Evolutionary conservation across 2,329 filamentous ascomycete species (phyloP).

Genomic region (Microdochium bolleyi): DNA sequence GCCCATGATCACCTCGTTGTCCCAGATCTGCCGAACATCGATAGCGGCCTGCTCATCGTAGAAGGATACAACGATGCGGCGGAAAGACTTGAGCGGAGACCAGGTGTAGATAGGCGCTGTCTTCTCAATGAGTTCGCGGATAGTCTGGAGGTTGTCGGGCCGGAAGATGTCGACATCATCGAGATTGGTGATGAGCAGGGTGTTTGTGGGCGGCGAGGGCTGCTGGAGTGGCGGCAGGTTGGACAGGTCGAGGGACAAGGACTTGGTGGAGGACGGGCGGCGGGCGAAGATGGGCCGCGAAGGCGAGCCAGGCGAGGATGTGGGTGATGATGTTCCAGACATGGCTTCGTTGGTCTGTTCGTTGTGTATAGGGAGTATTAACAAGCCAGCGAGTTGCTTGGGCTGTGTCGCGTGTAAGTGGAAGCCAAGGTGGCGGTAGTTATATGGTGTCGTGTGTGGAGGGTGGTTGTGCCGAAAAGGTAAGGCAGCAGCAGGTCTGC

Average conservation of each 20-base stretch:
- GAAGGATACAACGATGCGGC: constrained; percentile 75
- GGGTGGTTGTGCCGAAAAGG: too few relatives aligned
- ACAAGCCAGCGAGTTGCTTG: background rate
- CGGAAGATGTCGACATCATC: constrained; percentile 66
- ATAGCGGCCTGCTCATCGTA: constrained; percentile 62
- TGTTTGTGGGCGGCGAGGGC: constrained; percentile 74
- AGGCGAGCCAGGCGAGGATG: constrained; percentile 15
- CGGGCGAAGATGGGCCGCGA: constrained; percentile 23
- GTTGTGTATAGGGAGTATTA: background rate
- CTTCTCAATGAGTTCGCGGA: constrained; percentile 61
- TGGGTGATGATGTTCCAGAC: constrained; percentile 15
- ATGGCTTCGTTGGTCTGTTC: too few relatives aligned
- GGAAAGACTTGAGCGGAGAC: constrained; percentile 74
- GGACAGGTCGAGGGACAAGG: constrained; percentile 66
- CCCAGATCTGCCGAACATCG: constrained; percentile 62
- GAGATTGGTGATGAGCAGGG: constrained; percentile 77
- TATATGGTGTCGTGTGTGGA: too few relatives aligned
- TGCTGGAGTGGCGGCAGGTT: constrained; percentile 59
- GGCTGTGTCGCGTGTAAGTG: background rate
- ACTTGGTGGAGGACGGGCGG: constrained; percentile 35
- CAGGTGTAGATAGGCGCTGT: constrained; percentile 71
- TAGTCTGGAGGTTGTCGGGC: constrained; percentile 63
- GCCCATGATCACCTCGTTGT: constrained; percentile 67
- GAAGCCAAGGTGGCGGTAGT: background rate
- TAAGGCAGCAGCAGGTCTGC: too few relatives aligned